Evolutionary conservation across 2,329 filamentous ascomycete genomes (phyloP), one percentile per base, ranked within the genome.

Genomic region (Xylaria sp.): DNA sequence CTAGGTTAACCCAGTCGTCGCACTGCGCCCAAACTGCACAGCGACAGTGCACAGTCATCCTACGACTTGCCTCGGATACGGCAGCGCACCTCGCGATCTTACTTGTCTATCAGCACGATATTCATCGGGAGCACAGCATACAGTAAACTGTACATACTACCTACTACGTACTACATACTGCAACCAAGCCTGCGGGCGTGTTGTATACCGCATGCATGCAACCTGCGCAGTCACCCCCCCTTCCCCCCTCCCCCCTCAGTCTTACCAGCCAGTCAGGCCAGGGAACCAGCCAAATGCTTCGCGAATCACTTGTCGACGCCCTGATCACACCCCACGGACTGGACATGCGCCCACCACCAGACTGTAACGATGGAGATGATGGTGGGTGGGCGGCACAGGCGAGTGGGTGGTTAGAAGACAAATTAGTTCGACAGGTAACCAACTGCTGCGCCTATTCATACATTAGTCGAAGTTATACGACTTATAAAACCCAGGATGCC

Each of bases 241-340:
- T 22, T 31, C 31, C 42, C 42, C n/a, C 22, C 15, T 6, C 27
- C 38, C 22, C 25, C 42, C 27, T 50, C 57, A 47, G 5, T 13
- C 7, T 3, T 7, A 51, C 50, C 25, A 42, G 45, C 47, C 54
- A 66, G 45, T 63, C 2, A 59, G 7, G 51, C 51, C 53, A 63
- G 29, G 58, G 47, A 61, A 59, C 66, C 62, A 58, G 53, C 47
- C n/a, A 53, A 62, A 22, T 22, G 5, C 54, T 63, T 68, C 55
- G 59, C 66, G 66, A 68, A 68, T 68, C 66, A 68, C 17, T 51
- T 66, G 9, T 22, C 66, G 45, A 42, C 9, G 59, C 42, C 59
- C 50, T 66, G 66, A 68, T 68, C 66, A 68, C 63, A 42, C 66
- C 49, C 63, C 63, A 50, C 62, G 33, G 49, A 44, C 38, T 33